A percentile compares a stretch with the other conserved stretches of the same genome.
Evolutionary conservation across 106 monocot species (phyloP).

Genomic region (Acorus calamus): DNA sequence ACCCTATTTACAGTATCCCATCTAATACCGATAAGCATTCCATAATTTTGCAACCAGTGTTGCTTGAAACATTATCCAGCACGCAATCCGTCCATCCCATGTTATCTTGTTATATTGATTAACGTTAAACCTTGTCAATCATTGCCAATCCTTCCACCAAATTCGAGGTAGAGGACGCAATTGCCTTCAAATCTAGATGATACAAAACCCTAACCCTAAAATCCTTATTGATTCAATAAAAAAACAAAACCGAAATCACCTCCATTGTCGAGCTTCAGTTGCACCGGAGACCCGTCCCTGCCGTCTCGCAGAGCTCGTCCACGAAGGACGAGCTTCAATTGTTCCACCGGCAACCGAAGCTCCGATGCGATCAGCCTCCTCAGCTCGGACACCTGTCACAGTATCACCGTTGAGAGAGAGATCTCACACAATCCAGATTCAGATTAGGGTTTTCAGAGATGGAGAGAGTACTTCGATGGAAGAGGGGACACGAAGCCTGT

Average conservation of each 20-base stretch:
- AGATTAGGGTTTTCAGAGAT: not conserved
- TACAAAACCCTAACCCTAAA: no score
- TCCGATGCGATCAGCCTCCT: not conserved
- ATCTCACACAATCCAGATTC: not conserved
- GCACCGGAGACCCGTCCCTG: not conserved
- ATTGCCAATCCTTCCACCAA: no score
- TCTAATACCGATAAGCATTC: no score
- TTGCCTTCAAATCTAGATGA: no score
- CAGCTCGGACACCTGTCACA: slow-evolving; percentile 5
- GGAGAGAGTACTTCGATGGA: slow-evolving; percentile 8
- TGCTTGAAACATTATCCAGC: not conserved
- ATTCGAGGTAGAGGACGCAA: no score
- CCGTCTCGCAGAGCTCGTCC: not conserved
- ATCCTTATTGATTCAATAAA: no score
- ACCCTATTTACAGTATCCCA: no score
- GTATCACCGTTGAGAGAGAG: not conserved
- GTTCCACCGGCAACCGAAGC: not conserved
- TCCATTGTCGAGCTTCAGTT: not conserved
- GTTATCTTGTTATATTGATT: no score
- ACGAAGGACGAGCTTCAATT: slow-evolving; percentile 10
- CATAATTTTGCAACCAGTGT: no score
- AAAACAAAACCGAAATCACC: not conserved
- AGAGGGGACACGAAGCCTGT: slow-evolving; percentile 8
- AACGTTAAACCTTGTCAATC: no score
- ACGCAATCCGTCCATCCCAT: no score